Evolutionary conservation across 306 rosid genomes (phyloP), one percentile per base, ranked within the genome.

Genomic region (Lablab purpureus): DNA sequence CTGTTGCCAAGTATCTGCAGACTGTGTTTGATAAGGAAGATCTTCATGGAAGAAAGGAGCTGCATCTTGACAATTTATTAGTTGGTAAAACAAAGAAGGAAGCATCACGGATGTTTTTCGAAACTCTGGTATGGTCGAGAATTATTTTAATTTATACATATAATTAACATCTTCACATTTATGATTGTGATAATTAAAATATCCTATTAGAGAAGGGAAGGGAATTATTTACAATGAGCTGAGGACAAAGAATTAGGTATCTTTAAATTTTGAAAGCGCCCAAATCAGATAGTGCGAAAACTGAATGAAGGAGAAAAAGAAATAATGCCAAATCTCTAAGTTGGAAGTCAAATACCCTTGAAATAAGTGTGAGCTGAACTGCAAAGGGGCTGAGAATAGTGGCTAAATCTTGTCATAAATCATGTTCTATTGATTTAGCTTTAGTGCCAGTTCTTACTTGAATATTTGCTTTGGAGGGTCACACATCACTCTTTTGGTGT

Each of bases 1-100:
- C 96, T 79, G 99, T 96, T 83, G 97, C 96, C 68, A 96, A 92
- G 82, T 96, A 96, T 86, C 96, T 96, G 66, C 99, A 96, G 85
- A 87, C 81, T 58, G 78, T 84, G 85, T 93, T 96, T 83, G 94
- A 90, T 45, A 91, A 93, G 85, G 98, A 93, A 81, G 78, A 85
- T 19, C 77, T 76, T 70, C 89, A 72, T 40, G 98, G 90, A 67
- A 88, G 86, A 83, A 89, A 83, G 80, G 82, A 82, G 82, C 89
- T 93, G 75, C 81, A 90, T 56, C 87, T 96, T 88, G 97, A 93
- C 81, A 85, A 78, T 51, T 76, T 96, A 68, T 84, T 96, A 80
- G 85, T 81, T 21, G 84, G 87, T 40, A 83, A 83, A 83, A 79
- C 87, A 67, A 73, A 83, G 41, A 83, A 83, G 77, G 87, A 83